A percentile compares a stretch with the other conserved stretches of the same genome.
Conservation (phyloP, 176 grass and related monocot genomes). For the Musa troglodytarum region DNA sequence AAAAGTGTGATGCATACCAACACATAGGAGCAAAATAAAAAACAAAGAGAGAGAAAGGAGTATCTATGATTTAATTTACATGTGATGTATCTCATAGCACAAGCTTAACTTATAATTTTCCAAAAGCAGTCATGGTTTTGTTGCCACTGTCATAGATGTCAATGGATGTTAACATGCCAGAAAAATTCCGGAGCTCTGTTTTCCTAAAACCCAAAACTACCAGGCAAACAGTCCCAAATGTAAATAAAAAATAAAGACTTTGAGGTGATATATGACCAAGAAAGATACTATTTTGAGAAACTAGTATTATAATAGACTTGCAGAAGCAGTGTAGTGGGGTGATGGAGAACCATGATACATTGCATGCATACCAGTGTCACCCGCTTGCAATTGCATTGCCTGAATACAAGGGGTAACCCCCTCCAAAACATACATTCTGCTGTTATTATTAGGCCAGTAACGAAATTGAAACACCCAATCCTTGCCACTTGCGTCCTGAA, state of each 20-base stretch:
- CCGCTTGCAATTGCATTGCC: slow-evolving; percentile 94
- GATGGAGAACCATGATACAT: neutral
- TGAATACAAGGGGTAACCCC: slow-evolving; percentile 98
- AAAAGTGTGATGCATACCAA: neutral
- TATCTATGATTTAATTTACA: neutral
- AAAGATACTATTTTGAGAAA: neutral
- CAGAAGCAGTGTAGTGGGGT: neutral
- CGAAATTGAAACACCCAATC: slow-evolving; percentile 99
- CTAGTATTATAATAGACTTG: neutral
- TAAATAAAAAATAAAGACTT: too few species aligned
- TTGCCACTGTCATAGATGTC: neutral
- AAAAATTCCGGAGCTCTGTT: neutral
- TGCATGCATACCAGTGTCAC: slow-evolving; percentile 67
- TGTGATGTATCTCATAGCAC: neutral
- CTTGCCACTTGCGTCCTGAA: slow-evolving; percentile 91
- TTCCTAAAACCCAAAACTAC: neutral
- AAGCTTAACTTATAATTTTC: neutral
- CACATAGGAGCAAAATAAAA: neutral
- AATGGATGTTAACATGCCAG: neutral
- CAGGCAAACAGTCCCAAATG: too few species aligned
- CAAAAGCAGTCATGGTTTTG: neutral
- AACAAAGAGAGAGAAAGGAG: neutral
- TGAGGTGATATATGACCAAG: too few species aligned
- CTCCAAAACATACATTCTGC: slow-evolving; percentile 99
- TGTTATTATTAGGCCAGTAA: slow-evolving; percentile 99